Evolutionary conservation across 805 yeast species (phyloP).

Genomic region (Limtongozyma cylindracea): DNA sequence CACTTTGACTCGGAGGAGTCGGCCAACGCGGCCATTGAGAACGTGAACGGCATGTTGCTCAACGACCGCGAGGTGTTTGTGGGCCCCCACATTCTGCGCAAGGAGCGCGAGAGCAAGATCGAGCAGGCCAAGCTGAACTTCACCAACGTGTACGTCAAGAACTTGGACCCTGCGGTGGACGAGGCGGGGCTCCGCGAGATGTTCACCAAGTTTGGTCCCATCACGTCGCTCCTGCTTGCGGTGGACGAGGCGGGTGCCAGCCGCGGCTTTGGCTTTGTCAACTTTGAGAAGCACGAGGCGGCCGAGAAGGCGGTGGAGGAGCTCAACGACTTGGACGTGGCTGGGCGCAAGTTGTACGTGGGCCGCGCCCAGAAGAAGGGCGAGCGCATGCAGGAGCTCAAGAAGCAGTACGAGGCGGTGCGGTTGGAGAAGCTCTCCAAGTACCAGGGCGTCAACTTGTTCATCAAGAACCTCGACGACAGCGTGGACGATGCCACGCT

Average conservation of each 20-base stretch:
- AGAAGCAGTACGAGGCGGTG: constrained; percentile 79
- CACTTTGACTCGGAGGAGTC: constrained; percentile 87
- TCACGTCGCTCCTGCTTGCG: constrained; percentile 67
- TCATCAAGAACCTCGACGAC: constrained; percentile 91
- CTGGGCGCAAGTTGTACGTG: constrained; percentile 55
- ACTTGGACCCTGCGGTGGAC: constrained; percentile 47
- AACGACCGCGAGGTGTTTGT: constrained; percentile 91
- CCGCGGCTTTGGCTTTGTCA: constrained; percentile 89
- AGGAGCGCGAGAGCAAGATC: constrained; percentile 83
- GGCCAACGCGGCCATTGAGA: constrained; percentile 86
- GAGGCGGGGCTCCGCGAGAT: constrained; percentile 48
- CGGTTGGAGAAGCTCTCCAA: constrained; percentile 79
- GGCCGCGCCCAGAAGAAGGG: constrained; percentile 98
- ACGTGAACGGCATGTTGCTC: constrained; percentile 94
- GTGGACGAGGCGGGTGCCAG: constrained; percentile 71
- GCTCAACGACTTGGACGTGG: constrained; percentile 67
- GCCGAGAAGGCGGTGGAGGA: constrained; percentile 85
- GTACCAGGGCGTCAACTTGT: constrained; percentile 94
- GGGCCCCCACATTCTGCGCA: constrained; percentile 78
- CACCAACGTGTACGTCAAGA: constrained; percentile 92
- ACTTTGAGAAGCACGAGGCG: constrained; percentile 66
- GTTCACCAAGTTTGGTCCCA: constrained; percentile 49
- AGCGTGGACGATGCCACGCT: constrained; percentile 75
- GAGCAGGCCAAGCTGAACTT: constrained; percentile 78
- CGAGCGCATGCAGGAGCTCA: constrained; percentile 91